Evolutionary conservation across 805 yeast species (phyloP), one percentile per base, ranked within the genome.

Genomic region (Candida golubevii): DNA sequence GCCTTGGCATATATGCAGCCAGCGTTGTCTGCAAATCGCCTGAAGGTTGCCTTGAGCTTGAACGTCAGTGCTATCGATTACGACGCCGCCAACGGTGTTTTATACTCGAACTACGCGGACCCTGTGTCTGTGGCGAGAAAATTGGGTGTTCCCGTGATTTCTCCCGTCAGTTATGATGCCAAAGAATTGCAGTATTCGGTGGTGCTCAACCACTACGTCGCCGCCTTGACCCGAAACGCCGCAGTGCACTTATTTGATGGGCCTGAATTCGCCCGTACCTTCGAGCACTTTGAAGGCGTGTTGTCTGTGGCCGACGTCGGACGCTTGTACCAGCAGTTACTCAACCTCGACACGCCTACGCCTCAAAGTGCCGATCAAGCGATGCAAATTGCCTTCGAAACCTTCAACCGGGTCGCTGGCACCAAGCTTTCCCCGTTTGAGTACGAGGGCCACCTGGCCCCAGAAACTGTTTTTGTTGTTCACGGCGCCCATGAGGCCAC

Each of bases 201-300:
- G 18, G 65, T 85, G 33, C 71, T 88, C 54, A 75, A 88, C 39
- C 70, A 82, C 35, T 83, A 77, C 41, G 67, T 83, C 51, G 82
- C 90, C 15, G 51, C 61, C 4, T 55, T 64, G 42, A 63, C 66
- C 28, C 71, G 77, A 29, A 65, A 66, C 26, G 85, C 95, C 3
- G 74, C 83, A 11, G 61, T 88, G 44, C 82, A 86, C 63, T 71
- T 88, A 49, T 88, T 83, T 60, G 97, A 90, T 62, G 97, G 97
- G 30, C 72, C 85, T 11, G 75, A 80, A 41, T 82, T 78, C 46
- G 60, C 78, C 46, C 78, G 77, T 49, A 74, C 77, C 42, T 72
- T 65, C 61, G 67, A 75, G 51, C 75, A 71, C 45, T 69, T 72
- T 49, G 56, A 67, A n/a, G 64, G 71, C 43, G 71, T 74, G 42